Conservation (phyloP, 305 asterid species). For the Fraxinus baroniana region DNA sequence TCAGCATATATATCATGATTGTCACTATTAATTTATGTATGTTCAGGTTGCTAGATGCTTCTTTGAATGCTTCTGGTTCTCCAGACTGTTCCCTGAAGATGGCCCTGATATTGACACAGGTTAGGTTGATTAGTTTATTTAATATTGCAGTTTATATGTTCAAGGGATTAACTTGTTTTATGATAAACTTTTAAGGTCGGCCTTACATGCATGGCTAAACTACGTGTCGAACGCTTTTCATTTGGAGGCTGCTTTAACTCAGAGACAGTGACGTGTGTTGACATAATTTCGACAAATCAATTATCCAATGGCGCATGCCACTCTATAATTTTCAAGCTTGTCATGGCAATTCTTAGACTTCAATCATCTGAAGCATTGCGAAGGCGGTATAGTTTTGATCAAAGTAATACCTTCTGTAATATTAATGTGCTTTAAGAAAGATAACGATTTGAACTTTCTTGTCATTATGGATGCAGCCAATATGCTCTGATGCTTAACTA, state of each 20-base stretch:
- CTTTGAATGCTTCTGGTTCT: constrained; percentile 80
- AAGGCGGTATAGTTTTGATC: constrained; percentile 66
- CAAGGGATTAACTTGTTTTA: constrained; percentile 24
- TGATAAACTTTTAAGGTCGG: constrained; percentile 60
- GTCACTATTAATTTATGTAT: constrained; percentile 23
- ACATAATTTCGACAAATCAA: constrained; percentile 71
- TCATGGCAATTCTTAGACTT: constrained; percentile 78
- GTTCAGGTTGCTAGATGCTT: constrained; percentile 79
- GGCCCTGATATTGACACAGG: constrained; percentile 91
- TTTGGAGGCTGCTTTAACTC: constrained; percentile 68
- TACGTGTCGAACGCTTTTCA: constrained; percentile 82
- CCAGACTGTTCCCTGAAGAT: constrained; percentile 86
- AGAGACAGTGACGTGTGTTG: constrained; percentile 71
- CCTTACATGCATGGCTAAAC: constrained; percentile 95
- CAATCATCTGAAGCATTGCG: constrained; percentile 93
- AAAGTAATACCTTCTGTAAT: constrained; percentile 11
- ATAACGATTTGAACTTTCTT: constrained; percentile 18
- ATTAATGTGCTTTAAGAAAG: constrained; percentile 19
- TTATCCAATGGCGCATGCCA: constrained; percentile 85
- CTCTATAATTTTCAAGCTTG: constrained; percentile 82
- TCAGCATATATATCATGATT: background rate
- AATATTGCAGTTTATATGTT: background rate
- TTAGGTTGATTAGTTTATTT: constrained; percentile 23
- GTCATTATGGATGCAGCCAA: constrained; percentile 61
- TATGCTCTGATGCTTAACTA: constrained; percentile 93